These are phyloP conservation scores for Penicillium rolfsii DNA, from an alignment of 2,329 filamentous ascomycete species.

Conservation along the genomic window DNA sequence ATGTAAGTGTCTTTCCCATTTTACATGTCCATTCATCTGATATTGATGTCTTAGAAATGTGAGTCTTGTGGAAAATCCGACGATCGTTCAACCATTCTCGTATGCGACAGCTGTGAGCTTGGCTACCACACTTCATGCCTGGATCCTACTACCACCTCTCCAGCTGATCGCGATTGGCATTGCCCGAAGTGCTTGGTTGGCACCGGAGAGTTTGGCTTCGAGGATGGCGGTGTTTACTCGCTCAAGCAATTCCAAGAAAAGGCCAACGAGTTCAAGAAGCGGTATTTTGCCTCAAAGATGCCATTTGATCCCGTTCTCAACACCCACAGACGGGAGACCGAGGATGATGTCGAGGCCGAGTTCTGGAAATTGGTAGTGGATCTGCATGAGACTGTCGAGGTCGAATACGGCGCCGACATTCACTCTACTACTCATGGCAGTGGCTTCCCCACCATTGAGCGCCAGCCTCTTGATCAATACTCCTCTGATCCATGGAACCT, in stretches of 20 bases:
- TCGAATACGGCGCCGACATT: constrained; percentile 97
- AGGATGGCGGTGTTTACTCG: constrained; percentile 94
- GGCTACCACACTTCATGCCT: constrained; percentile 86
- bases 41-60: constrained; percentile 65
- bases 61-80: constrained; percentile 83
- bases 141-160: constrained; percentile 77
- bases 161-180: constrained; percentile 90
- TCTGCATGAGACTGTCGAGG: constrained; percentile 92
- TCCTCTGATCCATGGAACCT: constrained; percentile 94
- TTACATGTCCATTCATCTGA: constrained; percentile 13
- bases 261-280: constrained; percentile 90
- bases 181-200: constrained; percentile 93
- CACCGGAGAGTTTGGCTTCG: constrained; percentile 95
- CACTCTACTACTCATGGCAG: constrained; percentile 98
- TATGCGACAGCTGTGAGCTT: constrained; percentile 91
- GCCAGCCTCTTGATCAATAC: constrained; percentile 83
- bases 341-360: constrained; percentile 93
- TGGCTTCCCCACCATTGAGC: constrained; percentile 92
- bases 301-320: constrained; percentile 83
- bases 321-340: constrained; percentile 77
- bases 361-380: constrained; percentile 96
- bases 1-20: constrained; percentile 50
- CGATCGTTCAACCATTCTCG: constrained; percentile 68
- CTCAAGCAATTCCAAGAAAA: constrained; percentile 95
- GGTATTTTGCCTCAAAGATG: constrained; percentile 89